Percentiles rank a stretch among this genome's conserved stretches.
phyloP scores from a whole-genome alignment of 2,329 filamentous ascomycete species.

The Claviceps quebecensis region DNA sequence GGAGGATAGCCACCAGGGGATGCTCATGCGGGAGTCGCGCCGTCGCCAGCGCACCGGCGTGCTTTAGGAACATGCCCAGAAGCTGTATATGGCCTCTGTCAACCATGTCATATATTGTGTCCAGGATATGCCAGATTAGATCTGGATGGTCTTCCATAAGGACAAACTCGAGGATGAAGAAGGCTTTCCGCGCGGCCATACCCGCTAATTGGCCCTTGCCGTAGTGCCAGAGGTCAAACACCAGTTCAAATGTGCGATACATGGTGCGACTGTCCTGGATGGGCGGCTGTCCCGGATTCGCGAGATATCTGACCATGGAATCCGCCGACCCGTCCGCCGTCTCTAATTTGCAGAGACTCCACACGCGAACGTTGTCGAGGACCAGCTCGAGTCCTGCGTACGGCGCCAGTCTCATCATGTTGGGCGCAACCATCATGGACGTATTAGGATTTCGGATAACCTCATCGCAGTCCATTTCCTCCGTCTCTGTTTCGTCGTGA shows the following conservation, averaged over 20 bases:
- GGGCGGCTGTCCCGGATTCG: slow-evolving; percentile 20
- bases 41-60: slow-evolving; percentile 16
- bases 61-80: slow-evolving; percentile 19
- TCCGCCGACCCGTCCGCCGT: slow-evolving; percentile 13
- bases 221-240: slow-evolving; percentile 23
- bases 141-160: slow-evolving; percentile 23
- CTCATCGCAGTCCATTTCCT: background rate
- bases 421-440: slow-evolving; percentile 11
- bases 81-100: slow-evolving; percentile 21
- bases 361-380: slow-evolving; percentile 20
- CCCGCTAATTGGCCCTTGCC: slow-evolving; percentile 22
- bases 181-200: slow-evolving; percentile 22
- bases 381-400: slow-evolving; percentile 19
- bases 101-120: slow-evolving; percentile 25
- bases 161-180: slow-evolving; percentile 23
- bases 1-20: slow-evolving; percentile 20
- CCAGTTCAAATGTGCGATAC: slow-evolving; percentile 25
- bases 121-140: slow-evolving; percentile 23
- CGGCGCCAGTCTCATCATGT: slow-evolving; percentile 11
- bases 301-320: slow-evolving; percentile 23
- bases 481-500: slow-evolving; percentile 1
- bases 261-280: slow-evolving; percentile 26
- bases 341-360: slow-evolving; percentile 23
- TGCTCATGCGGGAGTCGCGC: slow-evolving; percentile 18
- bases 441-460: background rate